Evolutionary conservation across 1,139 yeast genomes (phyloP), one percentile per base, ranked within the genome.

Genomic region (Yamadazyma conglobata): DNA sequence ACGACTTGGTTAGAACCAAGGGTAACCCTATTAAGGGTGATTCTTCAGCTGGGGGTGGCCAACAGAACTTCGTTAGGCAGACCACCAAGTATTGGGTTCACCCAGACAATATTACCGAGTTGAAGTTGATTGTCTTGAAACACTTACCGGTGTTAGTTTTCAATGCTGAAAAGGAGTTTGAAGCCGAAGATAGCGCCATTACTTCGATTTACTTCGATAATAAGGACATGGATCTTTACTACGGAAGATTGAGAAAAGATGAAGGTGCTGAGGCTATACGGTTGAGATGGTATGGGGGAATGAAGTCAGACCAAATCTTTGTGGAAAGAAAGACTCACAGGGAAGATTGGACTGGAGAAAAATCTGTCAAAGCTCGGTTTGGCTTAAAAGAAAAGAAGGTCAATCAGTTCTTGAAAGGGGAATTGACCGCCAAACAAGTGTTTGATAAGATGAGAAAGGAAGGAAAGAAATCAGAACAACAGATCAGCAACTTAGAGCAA

Each of bases 261-360:
- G 99, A 91, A 68, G 98, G 98, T 56, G 98, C 98, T 7, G 98
- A 91, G 61, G 98, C 98, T 14, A 88, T 91, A 47, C 81, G 98
- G 64, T 71, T 91, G 54, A 80, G 98, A 67, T 91, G 98, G 98
- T 91, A 91, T 55, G 98, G 98, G 53, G 96, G 96, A 33, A 89
- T 91, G 98, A 73, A 77, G 37, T 75, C 91, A 4, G 96, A 89
- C 46, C 86, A 85, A 32, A 87, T 91, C 35, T 91, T 91, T 46
- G 95, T 91, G 21, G 98, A 91, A 62, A 79, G 98, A 59, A 91
- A 91, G 60, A 91, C 98, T 10, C 98, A 91, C 55, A 77, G 98
- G 59, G 98, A 91, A 60, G 98, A 91, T 63, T 91, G 98, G 98
- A 91, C 98, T 3, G 98, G 98, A 49, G 98, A 91, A 60, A 89